Conservation (phyloP, 805 yeast species). For the Metschnikowia lochheadii region DNA sequence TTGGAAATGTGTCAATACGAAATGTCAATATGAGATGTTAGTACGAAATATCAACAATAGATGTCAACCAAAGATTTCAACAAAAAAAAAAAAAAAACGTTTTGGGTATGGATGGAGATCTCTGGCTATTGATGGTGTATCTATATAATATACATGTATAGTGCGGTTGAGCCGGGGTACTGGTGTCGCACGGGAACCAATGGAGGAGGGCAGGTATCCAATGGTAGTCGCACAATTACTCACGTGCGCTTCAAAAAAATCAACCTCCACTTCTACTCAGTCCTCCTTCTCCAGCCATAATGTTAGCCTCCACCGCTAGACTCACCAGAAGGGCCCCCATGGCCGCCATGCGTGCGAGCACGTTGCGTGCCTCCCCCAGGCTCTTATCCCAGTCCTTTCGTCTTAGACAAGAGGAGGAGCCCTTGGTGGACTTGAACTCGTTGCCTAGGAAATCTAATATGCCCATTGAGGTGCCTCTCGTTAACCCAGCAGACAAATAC, state of each 20-base stretch:
- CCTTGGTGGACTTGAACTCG: slow-evolving; percentile 30
- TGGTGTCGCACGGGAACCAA: slow-evolving; percentile 4
- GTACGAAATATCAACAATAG: no score
- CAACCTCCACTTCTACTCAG: slow-evolving; percentile 4
- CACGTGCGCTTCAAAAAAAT: slow-evolving; percentile 13
- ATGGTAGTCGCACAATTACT: slow-evolving; percentile 16
- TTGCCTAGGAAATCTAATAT: slow-evolving; percentile 36
- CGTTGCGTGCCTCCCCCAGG: slow-evolving; percentile 4
- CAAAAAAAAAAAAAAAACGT: no score
- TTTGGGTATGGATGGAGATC: no score
- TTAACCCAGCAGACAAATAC: slow-evolving; percentile 76
- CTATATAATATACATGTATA: no score
- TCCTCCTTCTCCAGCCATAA: slow-evolving; percentile 2
- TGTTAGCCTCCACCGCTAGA: slow-evolving; percentile 17
- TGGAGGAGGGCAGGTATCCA: slow-evolving; percentile 6
- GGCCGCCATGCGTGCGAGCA: slow-evolving; percentile 4
- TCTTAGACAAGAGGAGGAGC: slow-evolving; percentile 22
- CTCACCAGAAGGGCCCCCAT: slow-evolving; percentile 12
- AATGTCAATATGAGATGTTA: no score
- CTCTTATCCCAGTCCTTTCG: slow-evolving; percentile 5
- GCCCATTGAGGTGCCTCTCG: slow-evolving; percentile 45
- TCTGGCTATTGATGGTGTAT: no score
- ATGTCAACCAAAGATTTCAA: no score
- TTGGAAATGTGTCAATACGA: no score
- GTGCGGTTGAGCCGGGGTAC: slow-evolving; percentile 1